Percentiles rank a stretch among this genome's conserved stretches.
phyloP scores from a whole-genome alignment of 2,329 filamentous ascomycete species.

The Hysterium pulicare region DNA sequence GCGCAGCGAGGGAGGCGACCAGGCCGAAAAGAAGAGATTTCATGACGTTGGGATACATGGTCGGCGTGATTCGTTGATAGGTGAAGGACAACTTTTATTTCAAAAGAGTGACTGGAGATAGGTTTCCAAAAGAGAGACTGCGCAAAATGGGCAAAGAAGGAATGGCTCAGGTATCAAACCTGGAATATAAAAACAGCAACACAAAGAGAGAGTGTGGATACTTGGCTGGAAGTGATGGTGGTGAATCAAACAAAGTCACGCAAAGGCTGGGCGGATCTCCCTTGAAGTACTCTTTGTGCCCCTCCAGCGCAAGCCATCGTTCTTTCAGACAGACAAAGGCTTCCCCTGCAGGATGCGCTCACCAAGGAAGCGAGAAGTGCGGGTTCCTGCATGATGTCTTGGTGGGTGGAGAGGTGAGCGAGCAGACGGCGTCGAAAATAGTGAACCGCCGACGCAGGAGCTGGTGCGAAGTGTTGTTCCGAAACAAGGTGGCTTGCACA shows the following conservation, averaged over 20 bases:
- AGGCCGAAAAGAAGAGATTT: constrained; percentile 14
- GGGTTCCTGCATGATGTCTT: constrained; percentile 3
- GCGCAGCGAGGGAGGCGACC: constrained; percentile 19
- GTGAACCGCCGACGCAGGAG: background rate
- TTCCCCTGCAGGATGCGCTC: background rate
- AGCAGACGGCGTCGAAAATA: background rate
- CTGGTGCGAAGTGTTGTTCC: background rate
- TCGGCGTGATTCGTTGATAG: background rate
- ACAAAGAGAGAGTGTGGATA: background rate
- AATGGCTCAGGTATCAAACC: constrained; percentile 6
- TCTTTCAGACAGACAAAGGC: background rate
- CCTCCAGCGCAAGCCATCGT: background rate
- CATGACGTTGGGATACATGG: constrained; percentile 8
- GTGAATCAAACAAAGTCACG: constrained; percentile 1
- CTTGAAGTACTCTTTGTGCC: constrained; percentile 2
- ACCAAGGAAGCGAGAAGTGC: background rate
- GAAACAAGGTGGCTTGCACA: background rate
- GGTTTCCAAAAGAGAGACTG: background rate
- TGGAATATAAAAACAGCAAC: constrained; percentile 1
- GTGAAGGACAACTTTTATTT: background rate
- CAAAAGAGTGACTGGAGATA: background rate
- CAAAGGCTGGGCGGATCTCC: background rate
- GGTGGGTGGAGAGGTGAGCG: background rate
- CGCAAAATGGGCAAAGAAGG: constrained; percentile 2
- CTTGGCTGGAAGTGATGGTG: background rate